These are phyloP conservation scores for Pezicula rhizophila DNA, from an alignment of 2,329 filamentous ascomycete species.

Conservation along the genomic window DNA sequence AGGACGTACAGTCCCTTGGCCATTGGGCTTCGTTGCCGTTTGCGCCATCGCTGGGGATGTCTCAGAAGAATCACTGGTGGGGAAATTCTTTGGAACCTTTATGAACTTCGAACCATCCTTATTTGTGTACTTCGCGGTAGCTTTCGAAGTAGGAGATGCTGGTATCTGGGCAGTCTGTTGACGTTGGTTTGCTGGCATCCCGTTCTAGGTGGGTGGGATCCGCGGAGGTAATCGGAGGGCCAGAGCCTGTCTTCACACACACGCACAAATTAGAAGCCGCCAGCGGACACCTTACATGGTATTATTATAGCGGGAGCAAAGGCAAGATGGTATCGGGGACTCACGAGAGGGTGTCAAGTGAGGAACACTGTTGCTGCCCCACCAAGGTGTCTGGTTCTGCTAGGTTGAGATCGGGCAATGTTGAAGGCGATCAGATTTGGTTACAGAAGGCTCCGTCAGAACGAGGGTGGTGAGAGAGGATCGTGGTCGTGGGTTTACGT, in stretches of 20 bases:
- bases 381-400: slow-evolving; percentile 23
- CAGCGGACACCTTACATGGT: slow-evolving; percentile 1
- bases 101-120: slow-evolving; percentile 67
- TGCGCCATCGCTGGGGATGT: slow-evolving; percentile 40
- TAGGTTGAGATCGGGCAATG: neutral
- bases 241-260: slow-evolving; percentile 14
- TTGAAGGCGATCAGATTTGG: neutral
- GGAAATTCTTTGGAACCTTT: slow-evolving; percentile 52
- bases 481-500: neutral
- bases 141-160: slow-evolving; percentile 44
- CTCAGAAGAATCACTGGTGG: slow-evolving; percentile 43
- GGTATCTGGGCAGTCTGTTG: slow-evolving; percentile 43
- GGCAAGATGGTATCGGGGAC: slow-evolving; percentile 8
- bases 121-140: slow-evolving; percentile 57
- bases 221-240: slow-evolving; percentile 11
- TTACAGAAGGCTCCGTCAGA: neutral
- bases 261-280: slow-evolving; percentile 14
- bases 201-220: slow-evolving; percentile 17
- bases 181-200: slow-evolving; percentile 48
- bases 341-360: slow-evolving; percentile 15
- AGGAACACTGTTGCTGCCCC: slow-evolving; percentile 20
- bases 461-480: neutral
- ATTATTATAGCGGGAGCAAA: slow-evolving; percentile 4
- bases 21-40: slow-evolving; percentile 25
- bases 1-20: slow-evolving; percentile 19